A percentile compares a stretch with the other conserved stretches of the same genome.
Evolutionary conservation across 257 asterid species (phyloP).

Genomic region (Nicotiana tomentosiformis): DNA sequence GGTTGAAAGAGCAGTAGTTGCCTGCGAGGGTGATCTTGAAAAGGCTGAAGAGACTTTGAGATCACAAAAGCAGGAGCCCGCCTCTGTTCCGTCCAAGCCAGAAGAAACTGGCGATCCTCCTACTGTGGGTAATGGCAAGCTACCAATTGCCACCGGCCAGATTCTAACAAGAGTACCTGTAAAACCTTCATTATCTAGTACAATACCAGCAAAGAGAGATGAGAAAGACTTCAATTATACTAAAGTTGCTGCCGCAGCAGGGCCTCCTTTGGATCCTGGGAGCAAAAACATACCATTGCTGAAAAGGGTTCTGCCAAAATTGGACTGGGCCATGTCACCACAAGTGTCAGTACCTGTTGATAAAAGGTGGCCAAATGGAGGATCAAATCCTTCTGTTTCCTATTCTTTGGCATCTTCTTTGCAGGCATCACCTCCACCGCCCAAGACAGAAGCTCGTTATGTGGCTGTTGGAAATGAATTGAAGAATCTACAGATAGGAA

Average conservation of each 20-base stretch:
- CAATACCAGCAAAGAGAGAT: conserved; percentile 48
- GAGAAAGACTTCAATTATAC: conserved; percentile 70
- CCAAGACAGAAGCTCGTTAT: conserved; percentile 38
- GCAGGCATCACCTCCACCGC: conserved; percentile 40
- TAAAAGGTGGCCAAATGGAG: conserved; percentile 50
- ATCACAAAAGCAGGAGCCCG: conserved; percentile 65
- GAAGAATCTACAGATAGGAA: conserved; percentile 57
- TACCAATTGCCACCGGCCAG: conserved; percentile 29
- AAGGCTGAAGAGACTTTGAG: conserved; percentile 76
- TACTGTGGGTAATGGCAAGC: conserved; percentile 32
- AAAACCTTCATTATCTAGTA: conserved; percentile 33
- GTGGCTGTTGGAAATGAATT: conserved; percentile 38
- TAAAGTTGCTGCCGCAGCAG: conserved; percentile 39
- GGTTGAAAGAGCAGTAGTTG: conserved; percentile 77
- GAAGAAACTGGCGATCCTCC: conserved; percentile 65
- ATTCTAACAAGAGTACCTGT: conserved; percentile 32
- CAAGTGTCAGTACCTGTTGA: conserved; percentile 44
- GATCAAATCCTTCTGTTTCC: conserved; percentile 37
- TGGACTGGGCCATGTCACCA: conserved; percentile 64
- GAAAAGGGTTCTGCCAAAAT: conserved; percentile 53
- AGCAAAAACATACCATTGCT: conserved; percentile 39
- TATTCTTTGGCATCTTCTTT: conserved; percentile 36
- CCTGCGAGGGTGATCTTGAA: conserved; percentile 84
- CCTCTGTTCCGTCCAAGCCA: conserved; percentile 43
- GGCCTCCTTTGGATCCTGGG: conserved; percentile 51